Evolutionary conservation across 371 early-diverging fungal genomes (phyloP), one percentile per base, ranked within the genome.

Genomic region (Mucor velutinosus): DNA sequence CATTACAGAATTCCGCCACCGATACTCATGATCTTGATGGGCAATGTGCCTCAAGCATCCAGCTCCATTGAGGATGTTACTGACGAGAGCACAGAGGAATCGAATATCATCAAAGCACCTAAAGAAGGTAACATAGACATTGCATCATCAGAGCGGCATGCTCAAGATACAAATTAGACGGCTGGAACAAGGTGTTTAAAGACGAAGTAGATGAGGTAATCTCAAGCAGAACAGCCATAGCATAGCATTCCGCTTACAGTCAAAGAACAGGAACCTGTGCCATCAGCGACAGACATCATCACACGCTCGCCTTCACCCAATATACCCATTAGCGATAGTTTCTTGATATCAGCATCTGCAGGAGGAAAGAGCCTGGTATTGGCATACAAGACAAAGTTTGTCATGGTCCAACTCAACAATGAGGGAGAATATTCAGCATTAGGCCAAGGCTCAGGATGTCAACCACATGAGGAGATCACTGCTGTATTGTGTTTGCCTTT

Each of bases 381-480:
- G 19, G 84, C 84, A 0, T 76, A 80, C 60, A 71, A 76, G 59
- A 72, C 73, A 0, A 84, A 84, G 25, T 84, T 84, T 66, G 74
- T 81, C 3, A 71, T 80, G 30, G 70, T 84, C 5, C 71, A 74
- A 39, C 56, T 80, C n/a, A 75, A 78, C 33, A 70, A 66, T 1
- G 80, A 84, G 41, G 80, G 72, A 0, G 82, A 84, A 55, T 84
- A 81, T 62, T 65, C 74, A 25, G 84, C 79, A 12, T 61, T 82
- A 8, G 86, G 88, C 7, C 87, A 88, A 74, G 86, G 85, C 17
- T 83, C 85, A 4, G 84, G 86, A 21, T 76, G 86, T 56, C 80
- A 80, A 27, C 68, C 61, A 43, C 76, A 76, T 64, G 72, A 88
- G 59, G 76, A 69, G 4, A 88, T 88, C 43, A 88, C 88, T 2